Base-by-base conservation (phyloP, 768 basidiomycete species). In the Paxillus rubicundulus region DNA sequence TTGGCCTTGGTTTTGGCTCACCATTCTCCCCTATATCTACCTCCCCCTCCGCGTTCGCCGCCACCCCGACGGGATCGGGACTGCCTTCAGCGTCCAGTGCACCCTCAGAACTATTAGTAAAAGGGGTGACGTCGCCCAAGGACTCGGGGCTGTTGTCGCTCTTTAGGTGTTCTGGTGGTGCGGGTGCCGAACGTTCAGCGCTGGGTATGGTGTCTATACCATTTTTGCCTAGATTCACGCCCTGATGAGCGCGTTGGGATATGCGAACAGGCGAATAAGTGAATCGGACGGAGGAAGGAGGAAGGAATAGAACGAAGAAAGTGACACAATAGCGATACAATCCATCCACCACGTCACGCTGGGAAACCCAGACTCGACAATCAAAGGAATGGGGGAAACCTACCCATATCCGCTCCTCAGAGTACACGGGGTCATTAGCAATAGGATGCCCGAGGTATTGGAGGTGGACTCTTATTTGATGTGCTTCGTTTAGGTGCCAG, bases 391-490 rank as follows among this genome's bases (percentile, higher is more conserved):
- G 24, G 24, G n/a, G 24, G 4, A 34, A 20, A 65, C 72, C 32
- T 60, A 84, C 89, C 89, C 89, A 92, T 47, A 90, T 89, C 37
- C 77, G 79, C 32, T 75, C 73, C 53, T 89, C 87, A 16, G 88
- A 87, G 70, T 99, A 99, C 3, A 98, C 80, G 2, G 94, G 91
- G 60, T 98, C 97, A 65, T 99, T 98, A 10, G 92, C 90, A 56
- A 99, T 93, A 0, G 97, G 88, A 64, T 90, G 75, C 1, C 96
- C 97, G 51, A 99, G 82, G 69, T 81, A 98, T 70, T 98, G 97
- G 3, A 99, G 80, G 65, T 99, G 97, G 3, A 99, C 96, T 45
- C 97, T 82, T 52, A 98, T 90, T 70, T 99, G 97, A 72, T 99
- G 97, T 0, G 97, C 94, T 97, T 58, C 39, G 52, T 61, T 47